Evolutionary conservation across 2,329 filamentous ascomycete species (phyloP), one percentile per base, ranked within the genome.

Genomic region (Claviceps pazoutovae): DNA sequence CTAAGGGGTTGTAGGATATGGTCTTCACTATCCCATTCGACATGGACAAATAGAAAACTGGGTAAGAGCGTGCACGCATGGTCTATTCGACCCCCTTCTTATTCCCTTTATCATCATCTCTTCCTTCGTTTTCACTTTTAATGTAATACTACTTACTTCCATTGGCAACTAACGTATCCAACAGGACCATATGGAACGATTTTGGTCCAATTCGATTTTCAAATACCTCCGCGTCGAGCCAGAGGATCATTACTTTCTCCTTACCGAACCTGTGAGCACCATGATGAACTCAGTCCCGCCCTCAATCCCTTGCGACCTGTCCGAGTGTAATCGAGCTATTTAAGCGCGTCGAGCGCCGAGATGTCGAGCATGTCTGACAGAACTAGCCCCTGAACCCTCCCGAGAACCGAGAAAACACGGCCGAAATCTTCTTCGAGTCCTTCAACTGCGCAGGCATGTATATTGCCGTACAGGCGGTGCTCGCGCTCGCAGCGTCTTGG

Each of bases 151-250:
- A 34, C 30, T 34, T 34, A 34, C 30, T 11, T 3, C 11, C 9
- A 34, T 34, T 34, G 30, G 30, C 3, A 30, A 26, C 43, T 46
- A 26, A 26, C 69, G 57, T 34, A 70, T 62, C 55, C n/a, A 54
- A 5, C 59, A 93, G 87, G 93, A 98, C 71, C 88, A 96, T 64
- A 98, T 98, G 93, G 93, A 98, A 71, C 84, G 93, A 57, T 98
- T 97, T 74, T 98, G 93, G 93, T 97, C 94, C 59, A 97, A 97
- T 74, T 98, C 93, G 57, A 98, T 98, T 72, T 98, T 98, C 81
- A 98, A 98, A 70, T 98, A 98, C 66, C 79, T 98, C 50, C 83
- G 93, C 62, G 93, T 98, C 59, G 93, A 98, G 72, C 93, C 93
- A 34, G 93, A 98, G 72, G 93, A 98, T 67, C 93, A 98, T 71